phyloP scores from a whole-genome alignment of 2,329 filamentous ascomycete genomes.

The Colletotrichum trifolii region DNA sequence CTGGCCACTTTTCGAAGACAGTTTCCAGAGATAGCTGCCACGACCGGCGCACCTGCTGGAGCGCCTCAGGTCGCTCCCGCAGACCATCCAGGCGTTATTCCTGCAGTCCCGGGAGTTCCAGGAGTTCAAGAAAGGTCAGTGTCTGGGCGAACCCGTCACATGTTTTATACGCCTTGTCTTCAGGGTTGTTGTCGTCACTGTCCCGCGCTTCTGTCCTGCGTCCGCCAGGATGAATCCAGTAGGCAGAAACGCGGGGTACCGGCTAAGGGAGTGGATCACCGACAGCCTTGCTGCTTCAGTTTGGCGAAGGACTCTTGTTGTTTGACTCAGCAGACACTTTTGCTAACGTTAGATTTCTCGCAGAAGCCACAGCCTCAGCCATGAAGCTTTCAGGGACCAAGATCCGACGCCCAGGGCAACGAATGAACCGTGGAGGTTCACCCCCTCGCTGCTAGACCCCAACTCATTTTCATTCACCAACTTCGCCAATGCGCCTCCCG shows the following conservation, averaged over 20 bases:
- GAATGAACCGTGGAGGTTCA: slow-evolving; percentile 87
- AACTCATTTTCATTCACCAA: slow-evolving; percentile 83
- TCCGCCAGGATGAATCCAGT: slow-evolving; percentile 19
- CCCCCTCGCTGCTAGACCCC: slow-evolving; percentile 87
- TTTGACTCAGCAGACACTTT: neutral
- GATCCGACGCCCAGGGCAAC: slow-evolving; percentile 85
- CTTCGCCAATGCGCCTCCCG: slow-evolving; percentile 82
- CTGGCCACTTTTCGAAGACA: slow-evolving; percentile 85
- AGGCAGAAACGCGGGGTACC: slow-evolving; percentile 30
- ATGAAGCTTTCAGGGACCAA: slow-evolving; percentile 70
- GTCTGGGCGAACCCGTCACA: neutral
- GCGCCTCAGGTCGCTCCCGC: slow-evolving; percentile 46
- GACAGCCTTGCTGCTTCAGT: neutral
- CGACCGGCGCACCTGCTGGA: slow-evolving; percentile 56
- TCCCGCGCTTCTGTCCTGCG: slow-evolving; percentile 4
- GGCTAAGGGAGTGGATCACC: slow-evolving; percentile 6
- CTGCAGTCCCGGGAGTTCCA: slow-evolving; percentile 12
- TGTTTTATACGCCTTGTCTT: neutral
- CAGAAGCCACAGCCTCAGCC: slow-evolving; percentile 59
- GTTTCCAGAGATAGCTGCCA: slow-evolving; percentile 78
- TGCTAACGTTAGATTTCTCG: slow-evolving; percentile 32
- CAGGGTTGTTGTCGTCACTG: slow-evolving; percentile 4
- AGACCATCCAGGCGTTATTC: slow-evolving; percentile 41
- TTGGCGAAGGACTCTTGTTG: neutral
- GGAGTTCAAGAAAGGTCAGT: slow-evolving; percentile 35